These are phyloP conservation scores for Cytospora mali DNA, from an alignment of 2,329 filamentous ascomycete species.

Conservation along the genomic window DNA sequence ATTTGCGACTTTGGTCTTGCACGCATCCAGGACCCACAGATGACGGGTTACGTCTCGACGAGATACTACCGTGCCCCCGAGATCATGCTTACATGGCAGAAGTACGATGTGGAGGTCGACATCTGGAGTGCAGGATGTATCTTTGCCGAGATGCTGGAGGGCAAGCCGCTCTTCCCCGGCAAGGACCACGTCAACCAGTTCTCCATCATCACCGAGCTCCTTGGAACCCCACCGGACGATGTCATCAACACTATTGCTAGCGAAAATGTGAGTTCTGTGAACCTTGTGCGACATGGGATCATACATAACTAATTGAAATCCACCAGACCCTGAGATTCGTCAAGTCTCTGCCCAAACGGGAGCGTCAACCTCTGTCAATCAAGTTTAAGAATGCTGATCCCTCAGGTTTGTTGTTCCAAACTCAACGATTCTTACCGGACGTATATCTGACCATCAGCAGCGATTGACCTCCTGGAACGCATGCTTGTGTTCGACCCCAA, in stretches of 20 bases:
- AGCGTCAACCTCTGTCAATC: constrained; percentile 80
- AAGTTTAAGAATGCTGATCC: constrained; percentile 97
- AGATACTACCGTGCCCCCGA: constrained; percentile 98
- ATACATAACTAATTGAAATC: constrained; percentile 28
- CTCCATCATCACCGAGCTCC: constrained; percentile 96
- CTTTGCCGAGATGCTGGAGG: constrained; percentile 98
- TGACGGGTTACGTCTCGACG: constrained; percentile 99
- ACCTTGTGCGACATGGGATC: not conserved
- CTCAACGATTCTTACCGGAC: not conserved
- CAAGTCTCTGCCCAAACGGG: constrained; percentile 92
- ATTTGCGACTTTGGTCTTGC: constrained; percentile 99
- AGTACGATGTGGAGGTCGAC: constrained; percentile 98
- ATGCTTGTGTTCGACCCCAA: constrained; percentile 99
- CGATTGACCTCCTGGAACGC: constrained; percentile 88
- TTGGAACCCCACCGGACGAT: constrained; percentile 95
- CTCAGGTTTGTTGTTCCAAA: constrained; percentile 58
- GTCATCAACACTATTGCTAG: constrained; percentile 98
- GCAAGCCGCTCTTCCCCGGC: constrained; percentile 95
- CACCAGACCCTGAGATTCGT: constrained; percentile 91
- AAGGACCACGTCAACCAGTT: constrained; percentile 99
- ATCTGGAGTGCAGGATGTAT: constrained; percentile 99
- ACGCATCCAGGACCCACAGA: constrained; percentile 97
- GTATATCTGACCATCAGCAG: constrained; percentile 47
- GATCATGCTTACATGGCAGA: constrained; percentile 99
- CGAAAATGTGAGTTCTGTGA: constrained; percentile 72